Conservation (phyloP, 148 eudicot species). For the Spergularia bocconei region DNA sequence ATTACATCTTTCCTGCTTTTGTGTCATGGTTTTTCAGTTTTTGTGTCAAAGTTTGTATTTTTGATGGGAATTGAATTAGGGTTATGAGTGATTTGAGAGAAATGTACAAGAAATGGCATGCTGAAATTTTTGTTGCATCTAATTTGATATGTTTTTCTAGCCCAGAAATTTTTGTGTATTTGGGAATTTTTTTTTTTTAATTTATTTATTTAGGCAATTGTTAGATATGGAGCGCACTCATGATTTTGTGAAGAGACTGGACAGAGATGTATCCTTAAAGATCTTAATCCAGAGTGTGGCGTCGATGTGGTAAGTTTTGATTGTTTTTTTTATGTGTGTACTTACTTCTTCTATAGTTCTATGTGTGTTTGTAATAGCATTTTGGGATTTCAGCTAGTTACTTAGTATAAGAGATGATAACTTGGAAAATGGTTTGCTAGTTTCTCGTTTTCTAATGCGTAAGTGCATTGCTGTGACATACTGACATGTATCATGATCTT, state of each 20-base stretch:
- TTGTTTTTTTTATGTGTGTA: background rate
- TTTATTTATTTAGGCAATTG: slow-evolving; percentile 7
- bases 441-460: background rate
- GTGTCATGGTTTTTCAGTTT: slow-evolving; percentile 2
- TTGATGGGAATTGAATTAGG: no score
- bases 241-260: slow-evolving; percentile 46
- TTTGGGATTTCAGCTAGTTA: no score
- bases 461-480: background rate
- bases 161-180: background rate
- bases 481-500: background rate
- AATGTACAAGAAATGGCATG: background rate
- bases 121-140: background rate
- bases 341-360: background rate
- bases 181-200: background rate
- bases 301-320: slow-evolving; percentile 44
- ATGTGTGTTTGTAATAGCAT: background rate
- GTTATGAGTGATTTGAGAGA: background rate
- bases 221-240: slow-evolving; percentile 27
- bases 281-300: slow-evolving; percentile 48
- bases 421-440: no score
- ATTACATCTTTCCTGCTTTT: background rate
- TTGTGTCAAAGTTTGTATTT: background rate
- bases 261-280: slow-evolving; percentile 34
- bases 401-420: no score
- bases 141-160: background rate